Base-by-base conservation (phyloP, 2,329 filamentous ascomycete species). In the Ophiostoma sp. region DNA sequence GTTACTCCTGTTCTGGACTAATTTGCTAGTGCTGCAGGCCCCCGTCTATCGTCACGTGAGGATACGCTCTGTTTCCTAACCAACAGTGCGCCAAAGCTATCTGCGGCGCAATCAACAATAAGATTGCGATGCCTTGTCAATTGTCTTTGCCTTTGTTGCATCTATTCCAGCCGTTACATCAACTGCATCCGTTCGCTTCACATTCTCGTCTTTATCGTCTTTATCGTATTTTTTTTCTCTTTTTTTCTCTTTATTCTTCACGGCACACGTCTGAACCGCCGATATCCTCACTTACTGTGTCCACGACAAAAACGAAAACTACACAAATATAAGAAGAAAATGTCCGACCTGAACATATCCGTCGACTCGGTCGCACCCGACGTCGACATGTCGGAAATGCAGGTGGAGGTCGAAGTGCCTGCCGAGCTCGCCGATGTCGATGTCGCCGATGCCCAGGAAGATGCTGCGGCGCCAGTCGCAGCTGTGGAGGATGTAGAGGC, bases 401-500 rank as follows among this genome's bases (percentile, higher is more conserved):
- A 68, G 20, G 48, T 57, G 31, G 67, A 68, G 20, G 67, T 57
- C 23, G 39, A 67, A 10, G 36, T 4, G 2, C 64, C 64, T 3
- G 35, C 23, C 3, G 35, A 8, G 35, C 13, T 27, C 20, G 64
- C 20, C 6, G 36, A 36, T 20, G 57, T 10, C 7, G 60, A 44
- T 4, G 60, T 35, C 33, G 66, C 23, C 0, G 70, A n/a, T 23
- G 62, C 20, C 20, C 27, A 31, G 27, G 64, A 67, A 6, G 68
- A 36, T 36, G 57, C 23, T 10, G 68, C n/a, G 6, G 64, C 52
- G 27, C 36, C 8, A 41, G 39, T 11, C 13, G 39, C 3, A 41
- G 39, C 39, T 11, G 68, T 39, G 5, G 66, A 62, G 20, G 68
- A 41, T 8, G 65, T 8, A 2, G 78, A 68, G 78, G 68, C 70